Evolutionary conservation across 768 basidiomycete genomes (phyloP).

Genomic region (Trichaptum fuscoviolaceum): DNA sequence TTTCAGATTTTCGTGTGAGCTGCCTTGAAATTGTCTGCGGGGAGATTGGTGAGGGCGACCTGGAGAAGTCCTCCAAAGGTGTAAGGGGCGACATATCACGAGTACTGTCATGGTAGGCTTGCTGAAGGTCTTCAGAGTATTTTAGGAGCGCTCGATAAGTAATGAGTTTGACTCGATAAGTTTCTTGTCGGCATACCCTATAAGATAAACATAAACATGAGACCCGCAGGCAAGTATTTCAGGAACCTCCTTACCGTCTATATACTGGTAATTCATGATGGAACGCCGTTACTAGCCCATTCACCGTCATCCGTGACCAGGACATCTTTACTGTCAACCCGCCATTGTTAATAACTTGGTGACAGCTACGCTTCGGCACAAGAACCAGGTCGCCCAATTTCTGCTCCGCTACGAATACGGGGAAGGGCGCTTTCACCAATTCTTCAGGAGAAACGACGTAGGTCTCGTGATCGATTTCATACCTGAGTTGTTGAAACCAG

Average conservation of each 20-base stretch:
- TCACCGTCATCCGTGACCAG: constrained; percentile 80
- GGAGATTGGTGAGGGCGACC: background rate
- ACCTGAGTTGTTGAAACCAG: constrained; percentile 49
- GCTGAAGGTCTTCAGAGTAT: constrained; percentile 22
- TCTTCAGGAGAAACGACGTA: constrained; percentile 60
- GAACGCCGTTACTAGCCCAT: constrained; percentile 53
- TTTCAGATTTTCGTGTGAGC: background rate
- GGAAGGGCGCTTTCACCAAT: constrained; percentile 59
- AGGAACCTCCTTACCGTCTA: constrained; percentile 45
- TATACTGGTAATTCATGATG: constrained; percentile 77
- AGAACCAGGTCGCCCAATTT: constrained; percentile 72
- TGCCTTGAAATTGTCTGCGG: background rate
- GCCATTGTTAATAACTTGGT: constrained; percentile 79
- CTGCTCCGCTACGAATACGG: constrained; percentile 68
- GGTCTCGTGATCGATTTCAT: constrained; percentile 63
- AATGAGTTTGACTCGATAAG: constrained; percentile 66
- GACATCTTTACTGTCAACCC: constrained; percentile 80
- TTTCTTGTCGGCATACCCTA: constrained; percentile 79
- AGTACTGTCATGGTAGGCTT: background rate
- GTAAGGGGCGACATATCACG: background rate
- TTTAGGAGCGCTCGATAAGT: constrained; percentile 49
- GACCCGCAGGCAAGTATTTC: constrained; percentile 6
- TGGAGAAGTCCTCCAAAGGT: too few species aligned
- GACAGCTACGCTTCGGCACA: constrained; percentile 75
- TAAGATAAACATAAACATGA: background rate